A percentile compares a stretch with the other conserved stretches of the same genome.
These are phyloP conservation scores for Blastocystis hominis DNA, from an alignment of 352 stramenopile species.

Conservation along the genomic window DNA sequence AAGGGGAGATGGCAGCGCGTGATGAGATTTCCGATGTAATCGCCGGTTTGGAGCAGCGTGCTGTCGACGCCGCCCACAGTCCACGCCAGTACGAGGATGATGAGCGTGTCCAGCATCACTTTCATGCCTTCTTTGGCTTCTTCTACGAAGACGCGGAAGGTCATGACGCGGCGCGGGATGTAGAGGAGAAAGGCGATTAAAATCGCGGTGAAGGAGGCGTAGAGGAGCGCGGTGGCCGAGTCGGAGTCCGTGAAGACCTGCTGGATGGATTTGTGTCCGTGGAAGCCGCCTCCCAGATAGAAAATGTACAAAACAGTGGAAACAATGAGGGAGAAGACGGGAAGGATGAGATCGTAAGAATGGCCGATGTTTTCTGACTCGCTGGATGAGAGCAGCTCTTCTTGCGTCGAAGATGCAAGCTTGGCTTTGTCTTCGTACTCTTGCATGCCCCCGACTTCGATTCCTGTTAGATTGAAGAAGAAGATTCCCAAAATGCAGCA, in stretches of 20 bases:
- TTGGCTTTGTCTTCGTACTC: neutral
- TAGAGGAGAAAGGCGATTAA: neutral
- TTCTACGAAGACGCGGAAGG: neutral
- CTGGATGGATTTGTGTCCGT: neutral
- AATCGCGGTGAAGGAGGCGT: neutral
- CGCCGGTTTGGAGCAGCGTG: neutral
- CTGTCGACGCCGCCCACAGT: neutral
- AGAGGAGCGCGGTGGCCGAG: neutral
- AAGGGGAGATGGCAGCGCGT: slow-evolving; percentile 67
- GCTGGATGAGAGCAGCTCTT: neutral
- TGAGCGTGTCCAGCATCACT: neutral
- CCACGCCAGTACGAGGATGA: slow-evolving; percentile 32
- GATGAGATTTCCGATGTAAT: slow-evolving; percentile 60
- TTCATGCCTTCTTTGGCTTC: slow-evolving; percentile 14
- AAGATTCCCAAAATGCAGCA: neutral
- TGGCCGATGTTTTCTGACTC: neutral
- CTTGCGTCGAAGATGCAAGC: no score
- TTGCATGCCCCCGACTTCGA: neutral
- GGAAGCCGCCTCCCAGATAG: slow-evolving; percentile 5
- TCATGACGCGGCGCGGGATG: neutral
- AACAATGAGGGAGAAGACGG: neutral
- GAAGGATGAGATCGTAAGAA: neutral
- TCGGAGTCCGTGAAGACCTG: slow-evolving; percentile 27
- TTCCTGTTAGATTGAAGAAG: neutral
- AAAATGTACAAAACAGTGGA: slow-evolving; percentile 6